phyloP scores from a whole-genome alignment of 2,329 filamentous ascomycete species.

The Aspergillus aculeatinus region DNA sequence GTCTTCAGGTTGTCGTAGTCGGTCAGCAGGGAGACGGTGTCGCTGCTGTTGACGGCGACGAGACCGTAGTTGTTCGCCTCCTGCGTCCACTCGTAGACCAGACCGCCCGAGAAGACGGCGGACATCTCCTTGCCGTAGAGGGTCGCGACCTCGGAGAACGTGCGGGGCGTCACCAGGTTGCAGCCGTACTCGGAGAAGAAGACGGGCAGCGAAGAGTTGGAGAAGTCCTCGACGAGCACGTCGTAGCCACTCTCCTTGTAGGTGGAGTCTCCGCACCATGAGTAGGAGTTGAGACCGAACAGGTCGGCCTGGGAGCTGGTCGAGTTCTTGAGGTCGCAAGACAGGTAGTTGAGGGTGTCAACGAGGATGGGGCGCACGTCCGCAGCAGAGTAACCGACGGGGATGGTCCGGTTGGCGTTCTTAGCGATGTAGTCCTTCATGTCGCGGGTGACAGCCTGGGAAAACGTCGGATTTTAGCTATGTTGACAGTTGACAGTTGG shows the following conservation, averaged over 20 bases:
- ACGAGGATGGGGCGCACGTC: constrained; percentile 61
- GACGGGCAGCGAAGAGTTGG: constrained; percentile 58
- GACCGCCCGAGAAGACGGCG: constrained; percentile 57
- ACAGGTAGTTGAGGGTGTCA: constrained; percentile 62
- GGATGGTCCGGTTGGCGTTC: constrained; percentile 58
- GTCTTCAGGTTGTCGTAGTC: constrained; percentile 73
- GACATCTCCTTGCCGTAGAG: constrained; percentile 63
- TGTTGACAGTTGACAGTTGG: no score
- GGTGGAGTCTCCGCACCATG: constrained; percentile 63
- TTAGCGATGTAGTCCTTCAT: constrained; percentile 67
- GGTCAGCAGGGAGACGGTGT: constrained; percentile 56
- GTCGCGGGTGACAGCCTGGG: constrained; percentile 61
- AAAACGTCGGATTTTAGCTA: background rate
- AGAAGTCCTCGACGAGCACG: constrained; percentile 58
- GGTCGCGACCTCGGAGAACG: constrained; percentile 61
- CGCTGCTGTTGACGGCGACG: constrained; percentile 60
- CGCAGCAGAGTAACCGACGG: constrained; percentile 67
- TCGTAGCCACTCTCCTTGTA: constrained; percentile 57
- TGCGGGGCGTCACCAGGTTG: constrained; percentile 57
- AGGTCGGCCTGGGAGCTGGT: constrained; percentile 60
- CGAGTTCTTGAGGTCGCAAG: constrained; percentile 52
- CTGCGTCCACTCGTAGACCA: constrained; percentile 53
- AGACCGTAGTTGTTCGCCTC: constrained; percentile 55
- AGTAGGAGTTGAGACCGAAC: constrained; percentile 67
- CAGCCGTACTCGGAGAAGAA: constrained; percentile 70